Evolutionary conservation across 2,329 filamentous ascomycete genomes (phyloP), one percentile per base, ranked within the genome.

Genomic region (Apiospora saccharicola): DNA sequence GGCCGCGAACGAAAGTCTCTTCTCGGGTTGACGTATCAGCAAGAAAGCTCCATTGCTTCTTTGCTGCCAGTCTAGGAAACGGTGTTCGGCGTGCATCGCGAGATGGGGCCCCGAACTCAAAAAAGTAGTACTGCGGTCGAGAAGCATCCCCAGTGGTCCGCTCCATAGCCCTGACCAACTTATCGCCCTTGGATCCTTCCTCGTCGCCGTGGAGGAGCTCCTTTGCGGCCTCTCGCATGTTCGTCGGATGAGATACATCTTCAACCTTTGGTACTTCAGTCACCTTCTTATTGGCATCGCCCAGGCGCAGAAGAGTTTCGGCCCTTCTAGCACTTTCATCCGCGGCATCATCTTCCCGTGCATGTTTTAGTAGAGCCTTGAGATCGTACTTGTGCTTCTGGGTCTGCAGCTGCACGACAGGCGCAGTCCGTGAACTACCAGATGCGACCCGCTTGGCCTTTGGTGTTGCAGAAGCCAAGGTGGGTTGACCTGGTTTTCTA

Each of bases 371-470:
- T 12, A 95, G 84, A 1, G 88, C 85, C 72, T 90, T 89, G 71
- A 94, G 81, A 71, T 91, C 89, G 74, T 91, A 92, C 75, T 88
- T 91, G 80, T 91, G 90, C 77, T 87, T 89, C 22, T 74, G n/a
- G 16, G 69, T 67, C 68, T 73, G 78, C 37, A 77, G 82, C 64
- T 85, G 83, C 71, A 86, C 81, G 2, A 87, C 89, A 76, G 6
- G 89, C 88, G 4, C 88, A 89, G 12, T 81, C 78, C 71, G 81
- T 53, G 82, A 81, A 41, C 74, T 71, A 44, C 78, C 78, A 12
- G 81, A 78, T 6, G 83, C 84, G 64, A 83, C 83, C 70, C 86
- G 83, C 75, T 89, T 89, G 13, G 86, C 83, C 72, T 79, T 83
- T 10, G 88, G 87, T 0, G 87, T 87, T 14, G 83, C 73, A 10